phyloP scores from a whole-genome alignment of 345 rosid genomes.

The Geranium rotundifolium region DNA sequence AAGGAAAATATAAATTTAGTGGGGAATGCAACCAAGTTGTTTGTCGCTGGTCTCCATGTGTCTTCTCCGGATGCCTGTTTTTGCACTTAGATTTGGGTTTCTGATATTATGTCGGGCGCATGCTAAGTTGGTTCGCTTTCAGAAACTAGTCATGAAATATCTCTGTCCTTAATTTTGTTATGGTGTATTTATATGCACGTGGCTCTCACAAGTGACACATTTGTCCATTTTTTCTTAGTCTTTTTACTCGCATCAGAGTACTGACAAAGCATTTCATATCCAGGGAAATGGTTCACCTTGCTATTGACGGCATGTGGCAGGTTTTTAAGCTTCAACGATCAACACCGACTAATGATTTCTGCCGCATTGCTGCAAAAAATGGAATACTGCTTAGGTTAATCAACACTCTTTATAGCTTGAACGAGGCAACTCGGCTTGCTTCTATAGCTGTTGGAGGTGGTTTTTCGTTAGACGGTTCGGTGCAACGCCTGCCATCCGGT shows the following conservation, averaged over 20 bases:
- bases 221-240: background rate
- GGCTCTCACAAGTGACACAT: background rate
- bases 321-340: conserved; percentile 93
- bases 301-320: conserved; percentile 99
- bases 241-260: conserved; percentile 3
- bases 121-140: background rate
- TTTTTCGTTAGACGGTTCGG: conserved; percentile 42
- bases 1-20: too few species aligned
- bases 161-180: background rate
- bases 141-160: background rate
- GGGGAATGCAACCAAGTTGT: too few species aligned
- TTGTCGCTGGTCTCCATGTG: too few species aligned
- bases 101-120: background rate
- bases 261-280: conserved; percentile 18
- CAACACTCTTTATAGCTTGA: conserved; percentile 92
- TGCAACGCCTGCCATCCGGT: conserved; percentile 66
- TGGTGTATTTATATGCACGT: background rate
- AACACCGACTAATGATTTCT: conserved; percentile 87
- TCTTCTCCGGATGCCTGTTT: too few species aligned
- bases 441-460: conserved; percentile 56
- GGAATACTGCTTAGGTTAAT: conserved; percentile 77
- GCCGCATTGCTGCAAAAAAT: conserved; percentile 89
- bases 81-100: background rate
- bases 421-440: conserved; percentile 84
- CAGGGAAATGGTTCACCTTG: conserved; percentile 99